A percentile compares a stretch with the other conserved stretches of the same genome.
Conservation (phyloP, 2,329 filamentous ascomycete species). For the Spiromastix sp. region DNA sequence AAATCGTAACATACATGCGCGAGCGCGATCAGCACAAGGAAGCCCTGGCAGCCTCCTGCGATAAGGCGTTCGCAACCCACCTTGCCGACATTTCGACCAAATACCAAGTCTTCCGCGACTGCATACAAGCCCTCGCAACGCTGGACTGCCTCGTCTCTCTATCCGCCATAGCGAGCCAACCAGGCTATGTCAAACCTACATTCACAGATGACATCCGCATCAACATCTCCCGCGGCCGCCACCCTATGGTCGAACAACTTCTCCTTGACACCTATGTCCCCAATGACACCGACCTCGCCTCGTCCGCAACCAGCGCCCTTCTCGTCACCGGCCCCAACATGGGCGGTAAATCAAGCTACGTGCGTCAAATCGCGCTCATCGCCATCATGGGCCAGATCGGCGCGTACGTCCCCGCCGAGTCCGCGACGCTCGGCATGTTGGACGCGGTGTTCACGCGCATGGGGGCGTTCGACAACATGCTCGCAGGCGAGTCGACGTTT, state of each 20-base stretch:
- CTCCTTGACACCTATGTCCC: slow-evolving; percentile 82
- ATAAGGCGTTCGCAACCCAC: slow-evolving; percentile 64
- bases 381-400: slow-evolving; percentile 91
- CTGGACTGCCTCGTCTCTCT: slow-evolving; percentile 86
- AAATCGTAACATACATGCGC: slow-evolving; percentile 69
- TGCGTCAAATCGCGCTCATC: slow-evolving; percentile 83
- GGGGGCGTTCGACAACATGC: slow-evolving; percentile 92
- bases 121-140: slow-evolving; percentile 71
- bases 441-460: slow-evolving; percentile 94
- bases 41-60: slow-evolving; percentile 81
- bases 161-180: slow-evolving; percentile 70
- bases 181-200: slow-evolving; percentile 76
- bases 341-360: slow-evolving; percentile 97
- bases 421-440: slow-evolving; percentile 65
- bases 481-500: slow-evolving; percentile 89
- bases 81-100: slow-evolving; percentile 65
- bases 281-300: slow-evolving; percentile 67
- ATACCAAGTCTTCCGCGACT: slow-evolving; percentile 84
- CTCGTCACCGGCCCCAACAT: slow-evolving; percentile 97
- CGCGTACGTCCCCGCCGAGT: slow-evolving; percentile 77
- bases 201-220: slow-evolving; percentile 58
- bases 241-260: slow-evolving; percentile 92
- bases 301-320: slow-evolving; percentile 57
- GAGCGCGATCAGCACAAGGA: slow-evolving; percentile 95
- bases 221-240: slow-evolving; percentile 63